Percentiles rank a stretch among this genome's conserved stretches.
Conservation (phyloP, 2,329 filamentous ascomycete species). For the Monosporascus cannonballus region DNA sequence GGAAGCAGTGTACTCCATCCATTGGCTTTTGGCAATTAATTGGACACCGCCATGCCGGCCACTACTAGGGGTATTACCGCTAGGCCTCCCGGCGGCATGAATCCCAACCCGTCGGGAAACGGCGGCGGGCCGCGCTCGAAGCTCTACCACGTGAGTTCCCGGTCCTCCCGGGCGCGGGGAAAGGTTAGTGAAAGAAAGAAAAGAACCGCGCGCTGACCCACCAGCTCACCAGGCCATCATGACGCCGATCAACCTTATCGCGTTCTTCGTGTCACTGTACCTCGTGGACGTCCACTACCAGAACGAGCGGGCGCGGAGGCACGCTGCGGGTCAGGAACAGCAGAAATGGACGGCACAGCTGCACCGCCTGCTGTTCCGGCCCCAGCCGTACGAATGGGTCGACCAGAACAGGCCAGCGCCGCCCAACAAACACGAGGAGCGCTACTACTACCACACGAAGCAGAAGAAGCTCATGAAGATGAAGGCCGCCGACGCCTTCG, state of each 20-base stretch:
- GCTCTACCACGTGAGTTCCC: slow-evolving; percentile 16
- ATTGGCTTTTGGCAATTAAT: neutral
- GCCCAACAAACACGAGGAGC: slow-evolving; percentile 16
- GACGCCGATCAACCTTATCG: slow-evolving; percentile 57
- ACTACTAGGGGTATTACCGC: neutral
- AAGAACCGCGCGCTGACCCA: neutral
- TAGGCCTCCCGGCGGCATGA: neutral
- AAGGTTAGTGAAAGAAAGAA: neutral
- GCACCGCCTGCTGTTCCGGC: slow-evolving; percentile 34
- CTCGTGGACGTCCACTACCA: slow-evolving; percentile 55
- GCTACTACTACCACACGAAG: slow-evolving; percentile 48
- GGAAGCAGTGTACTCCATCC: neutral
- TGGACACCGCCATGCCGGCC: neutral
- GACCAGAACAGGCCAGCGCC: slow-evolving; percentile 10
- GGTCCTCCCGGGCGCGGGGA: too few species aligned
- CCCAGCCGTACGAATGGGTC: slow-evolving; percentile 31
- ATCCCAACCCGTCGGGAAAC: slow-evolving; percentile 1
- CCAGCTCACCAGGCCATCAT: slow-evolving; percentile 39
- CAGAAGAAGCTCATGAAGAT: slow-evolving; percentile 55
- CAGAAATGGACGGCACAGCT: slow-evolving; percentile 34
- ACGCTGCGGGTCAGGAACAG: slow-evolving; percentile 20
- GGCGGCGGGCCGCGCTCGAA: slow-evolving; percentile 10
- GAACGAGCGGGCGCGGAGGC: slow-evolving; percentile 37
- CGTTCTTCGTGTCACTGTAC: slow-evolving; percentile 59
- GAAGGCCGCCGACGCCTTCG: slow-evolving; percentile 59